phyloP scores from a whole-genome alignment of 495 filamentous ascomycete genomes.

The Copromyces sp. region DNA sequence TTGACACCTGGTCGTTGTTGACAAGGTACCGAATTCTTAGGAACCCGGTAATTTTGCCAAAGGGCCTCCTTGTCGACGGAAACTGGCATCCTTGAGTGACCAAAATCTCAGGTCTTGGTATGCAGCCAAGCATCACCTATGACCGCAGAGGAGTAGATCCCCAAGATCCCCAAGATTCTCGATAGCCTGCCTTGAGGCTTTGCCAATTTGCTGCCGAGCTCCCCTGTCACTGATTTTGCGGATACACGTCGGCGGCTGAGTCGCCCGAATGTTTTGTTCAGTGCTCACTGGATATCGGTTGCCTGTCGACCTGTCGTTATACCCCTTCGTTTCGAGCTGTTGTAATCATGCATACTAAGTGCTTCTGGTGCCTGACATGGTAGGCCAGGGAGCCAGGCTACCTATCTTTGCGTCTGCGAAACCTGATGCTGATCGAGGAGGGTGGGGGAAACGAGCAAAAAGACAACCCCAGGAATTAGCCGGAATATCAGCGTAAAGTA shows the following conservation, averaged over 20 bases:
- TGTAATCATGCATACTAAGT: background rate
- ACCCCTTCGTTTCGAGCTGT: background rate
- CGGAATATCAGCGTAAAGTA: background rate
- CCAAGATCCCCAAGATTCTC: background rate
- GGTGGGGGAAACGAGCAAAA: background rate
- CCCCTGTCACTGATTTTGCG: background rate
- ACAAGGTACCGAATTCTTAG: background rate
- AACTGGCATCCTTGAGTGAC: background rate
- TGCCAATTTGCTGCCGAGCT: background rate
- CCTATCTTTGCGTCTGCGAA: background rate
- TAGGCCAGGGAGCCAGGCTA: background rate
- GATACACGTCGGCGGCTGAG: background rate
- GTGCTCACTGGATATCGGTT: background rate
- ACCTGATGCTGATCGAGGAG: background rate
- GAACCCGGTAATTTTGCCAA: background rate
- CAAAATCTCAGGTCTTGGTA: background rate
- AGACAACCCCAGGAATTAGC: background rate
- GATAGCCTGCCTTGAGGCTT: background rate
- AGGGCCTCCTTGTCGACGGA: background rate
- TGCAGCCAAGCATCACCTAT: background rate
- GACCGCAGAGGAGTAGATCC: background rate
- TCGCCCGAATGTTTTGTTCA: background rate
- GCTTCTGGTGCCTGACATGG: background rate
- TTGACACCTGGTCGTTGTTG: background rate
- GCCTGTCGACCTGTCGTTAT: background rate